Evolutionary conservation across 805 yeast genomes (phyloP), one percentile per base, ranked within the genome.

Genomic region (Barnettozyma sucrosica): DNA sequence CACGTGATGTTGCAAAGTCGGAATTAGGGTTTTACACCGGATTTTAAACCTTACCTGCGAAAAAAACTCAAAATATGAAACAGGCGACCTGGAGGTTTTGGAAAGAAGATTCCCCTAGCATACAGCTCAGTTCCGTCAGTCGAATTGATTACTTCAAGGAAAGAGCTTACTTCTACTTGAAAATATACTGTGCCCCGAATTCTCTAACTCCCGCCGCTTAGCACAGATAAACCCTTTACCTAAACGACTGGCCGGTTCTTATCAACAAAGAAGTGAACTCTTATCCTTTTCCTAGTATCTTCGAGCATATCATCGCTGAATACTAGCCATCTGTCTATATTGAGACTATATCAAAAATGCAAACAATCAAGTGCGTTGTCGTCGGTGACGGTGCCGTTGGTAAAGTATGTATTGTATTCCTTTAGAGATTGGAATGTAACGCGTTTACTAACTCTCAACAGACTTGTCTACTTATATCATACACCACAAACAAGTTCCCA

Each of bases 311-410:
- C 9, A 13, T 11, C 16, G 13, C 30, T 28, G 32, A 28, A 7
- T 16, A 28, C 32, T 13, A 13, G 14, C 32, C 30, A 28, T 28
- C 32, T 14, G 32, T 28, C 32, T 28, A 9, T 28, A 28, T 28
- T 28, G 67, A 26, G 20, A 25, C 30, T 20, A n/a, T 18, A 42
- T 26, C 25, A 32, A 32, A n/a, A 9, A 72, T 72, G 77, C 76
- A 72, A 61, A 72, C 77, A 43, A 67, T 86, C 67, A 92, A 92
- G 71, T 93, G 98, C 77, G 98, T 93, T 56, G 97, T 92, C 55
- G 98, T 93, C 48, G 99, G 99, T 56, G 99, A 93, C 72, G 99
- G 99, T 87, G 98, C 98, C 58, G 98, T 93, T 54, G 99, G 99
- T 60, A 92, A 89, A 64, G 76, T 71, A 50, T 46, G 72, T 62